Conservation (phyloP, 179 eudicot genomes). For the Monotropa hypopitys region DNA sequence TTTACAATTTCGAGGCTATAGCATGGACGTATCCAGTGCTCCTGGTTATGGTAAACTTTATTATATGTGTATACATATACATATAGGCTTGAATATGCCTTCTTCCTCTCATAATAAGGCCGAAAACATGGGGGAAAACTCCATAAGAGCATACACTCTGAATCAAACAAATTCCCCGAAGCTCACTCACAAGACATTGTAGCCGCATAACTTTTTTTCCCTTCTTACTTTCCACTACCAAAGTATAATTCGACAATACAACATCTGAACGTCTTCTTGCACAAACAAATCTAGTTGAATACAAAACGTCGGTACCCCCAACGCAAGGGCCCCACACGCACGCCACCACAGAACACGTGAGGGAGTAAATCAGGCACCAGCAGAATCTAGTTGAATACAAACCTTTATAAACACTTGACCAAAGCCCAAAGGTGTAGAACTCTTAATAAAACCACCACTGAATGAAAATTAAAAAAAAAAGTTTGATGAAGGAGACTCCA, state of each 20-base stretch:
- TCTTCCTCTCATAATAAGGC: too few species aligned
- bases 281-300: background rate
- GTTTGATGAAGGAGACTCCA: background rate
- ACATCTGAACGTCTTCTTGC: background rate
- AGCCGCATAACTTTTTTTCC: background rate
- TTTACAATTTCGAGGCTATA: too few species aligned
- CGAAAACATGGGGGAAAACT: too few species aligned
- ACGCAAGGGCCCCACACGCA: too few species aligned
- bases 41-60: too few species aligned
- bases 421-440: background rate
- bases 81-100: too few species aligned
- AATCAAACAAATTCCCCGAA: background rate
- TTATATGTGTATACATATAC: too few species aligned
- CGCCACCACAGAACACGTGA: too few species aligned
- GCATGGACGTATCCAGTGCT: too few species aligned
- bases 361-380: too few species aligned
- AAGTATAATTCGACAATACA: background rate
- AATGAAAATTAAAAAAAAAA: background rate
- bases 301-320: too few species aligned
- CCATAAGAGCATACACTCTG: background rate
- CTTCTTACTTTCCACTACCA: background rate
- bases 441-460: background rate
- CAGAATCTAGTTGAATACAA: background rate
- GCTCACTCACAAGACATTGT: background rate
- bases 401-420: background rate